Conservation (phyloP, 2,329 filamentous ascomycete species). For the Blastomyces percursus region DNA sequence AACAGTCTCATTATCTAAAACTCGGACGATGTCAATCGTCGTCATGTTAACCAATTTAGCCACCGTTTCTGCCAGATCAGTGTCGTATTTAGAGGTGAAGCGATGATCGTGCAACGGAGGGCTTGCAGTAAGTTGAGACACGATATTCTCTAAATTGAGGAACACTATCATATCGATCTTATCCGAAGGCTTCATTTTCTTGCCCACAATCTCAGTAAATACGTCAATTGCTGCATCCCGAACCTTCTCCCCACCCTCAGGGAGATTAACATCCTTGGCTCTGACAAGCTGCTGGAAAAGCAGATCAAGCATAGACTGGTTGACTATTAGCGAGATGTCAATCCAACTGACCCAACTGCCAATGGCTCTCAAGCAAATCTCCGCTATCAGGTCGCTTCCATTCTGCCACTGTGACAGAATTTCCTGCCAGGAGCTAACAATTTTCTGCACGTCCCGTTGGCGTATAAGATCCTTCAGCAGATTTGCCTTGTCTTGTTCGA, state of each 20-base stretch:
- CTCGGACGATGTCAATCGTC: conserved; percentile 74
- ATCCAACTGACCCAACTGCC: conserved; percentile 99
- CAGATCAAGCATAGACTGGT: conserved; percentile 72
- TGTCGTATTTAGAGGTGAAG: conserved; percentile 80
- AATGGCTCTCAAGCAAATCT: conserved; percentile 82
- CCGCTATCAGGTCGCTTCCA: conserved; percentile 60
- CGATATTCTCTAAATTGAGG: conserved; percentile 74
- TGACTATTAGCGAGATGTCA: conserved; percentile 87
- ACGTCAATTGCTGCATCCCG: conserved; percentile 88
- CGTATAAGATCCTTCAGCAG: conserved; percentile 86
- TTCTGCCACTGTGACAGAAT: conserved; percentile 68
- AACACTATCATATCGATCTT: conserved; percentile 92
- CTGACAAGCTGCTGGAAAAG: conserved; percentile 82
- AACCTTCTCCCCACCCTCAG: conserved; percentile 67
- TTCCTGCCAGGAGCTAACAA: conserved; percentile 83
- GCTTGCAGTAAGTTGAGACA: conserved; percentile 74
- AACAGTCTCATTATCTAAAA: conserved; percentile 57
- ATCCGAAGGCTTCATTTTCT: conserved; percentile 92
- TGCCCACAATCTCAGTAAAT: conserved; percentile 88
- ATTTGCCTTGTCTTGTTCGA: conserved; percentile 74
- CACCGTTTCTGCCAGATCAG: conserved; percentile 86
- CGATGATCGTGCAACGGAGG: conserved; percentile 68
- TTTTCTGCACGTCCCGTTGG: conserved; percentile 74
- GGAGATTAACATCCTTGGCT: conserved; percentile 47
- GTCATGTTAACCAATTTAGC: conserved; percentile 91